Conservation (phyloP, 2,329 filamentous ascomycete genomes). For the Paecilomyces fulvus region DNA sequence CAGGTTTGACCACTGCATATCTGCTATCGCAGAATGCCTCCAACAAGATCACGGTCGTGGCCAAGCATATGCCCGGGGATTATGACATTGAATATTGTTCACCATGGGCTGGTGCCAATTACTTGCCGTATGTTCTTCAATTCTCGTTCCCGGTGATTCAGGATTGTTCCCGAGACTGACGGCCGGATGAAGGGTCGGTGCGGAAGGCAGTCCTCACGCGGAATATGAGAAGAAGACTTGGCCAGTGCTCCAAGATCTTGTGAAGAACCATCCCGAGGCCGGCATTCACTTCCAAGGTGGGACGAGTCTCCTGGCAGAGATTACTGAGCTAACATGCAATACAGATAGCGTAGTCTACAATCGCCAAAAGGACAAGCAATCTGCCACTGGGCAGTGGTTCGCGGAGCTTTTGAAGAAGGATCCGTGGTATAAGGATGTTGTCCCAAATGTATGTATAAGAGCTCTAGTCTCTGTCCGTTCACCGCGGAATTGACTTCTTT, state of each 20-base stretch:
- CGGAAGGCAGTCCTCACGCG: conserved; percentile 27
- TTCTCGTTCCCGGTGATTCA: background rate
- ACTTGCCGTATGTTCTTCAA: conserved; percentile 52
- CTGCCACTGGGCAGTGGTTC: conserved; percentile 50
- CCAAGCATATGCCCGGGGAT: conserved; percentile 90
- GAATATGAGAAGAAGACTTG: conserved; percentile 57
- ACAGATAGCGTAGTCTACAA: conserved; percentile 47
- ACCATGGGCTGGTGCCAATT: conserved; percentile 81
- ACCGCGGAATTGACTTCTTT: background rate
- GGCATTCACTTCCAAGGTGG: conserved; percentile 70
- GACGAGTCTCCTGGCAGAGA: too few species aligned
- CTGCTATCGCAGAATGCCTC: conserved; percentile 48
- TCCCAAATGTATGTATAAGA: conserved; percentile 52
- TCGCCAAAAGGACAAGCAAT: conserved; percentile 55
- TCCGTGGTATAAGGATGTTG: conserved; percentile 65
- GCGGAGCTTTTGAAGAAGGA: conserved; percentile 58
- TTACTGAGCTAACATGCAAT: background rate
- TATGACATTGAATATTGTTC: conserved; percentile 87
- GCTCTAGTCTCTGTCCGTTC: background rate
- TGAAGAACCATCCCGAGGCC: conserved; percentile 61
- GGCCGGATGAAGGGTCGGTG: conserved; percentile 28
- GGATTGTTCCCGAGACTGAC: background rate
- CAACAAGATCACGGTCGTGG: conserved; percentile 60
- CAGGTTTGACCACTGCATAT: conserved; percentile 57
- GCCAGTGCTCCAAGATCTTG: conserved; percentile 53